Conservation (phyloP, 2,329 filamentous ascomycete species). For the Sporothrix pseudoabietina region DNA sequence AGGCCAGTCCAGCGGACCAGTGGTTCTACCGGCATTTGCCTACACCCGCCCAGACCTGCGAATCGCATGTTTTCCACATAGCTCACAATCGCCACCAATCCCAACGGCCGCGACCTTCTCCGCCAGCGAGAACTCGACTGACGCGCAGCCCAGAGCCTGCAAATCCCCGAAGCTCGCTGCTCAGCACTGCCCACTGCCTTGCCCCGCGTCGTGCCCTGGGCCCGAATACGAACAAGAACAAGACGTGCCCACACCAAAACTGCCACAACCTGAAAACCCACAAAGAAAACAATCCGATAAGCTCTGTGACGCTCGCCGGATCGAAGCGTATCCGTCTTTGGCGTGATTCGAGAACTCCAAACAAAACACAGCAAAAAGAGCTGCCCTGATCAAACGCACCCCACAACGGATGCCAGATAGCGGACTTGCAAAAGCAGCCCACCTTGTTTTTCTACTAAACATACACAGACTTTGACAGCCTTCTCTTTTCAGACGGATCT, state of each 20-base stretch:
- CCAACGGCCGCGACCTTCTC: slow-evolving; percentile 14
- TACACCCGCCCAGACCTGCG: not conserved
- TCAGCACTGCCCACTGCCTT: not conserved
- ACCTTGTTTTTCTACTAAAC: slow-evolving; percentile 20
- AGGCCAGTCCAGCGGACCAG: slow-evolving; percentile 26
- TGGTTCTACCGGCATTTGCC: slow-evolving; percentile 26
- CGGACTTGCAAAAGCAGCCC: slow-evolving; percentile 16
- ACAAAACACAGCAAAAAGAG: not conserved
- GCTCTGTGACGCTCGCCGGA: slow-evolving; percentile 20
- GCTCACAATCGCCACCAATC: slow-evolving; percentile 22
- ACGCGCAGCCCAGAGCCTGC: not conserved
- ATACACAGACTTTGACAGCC: not conserved
- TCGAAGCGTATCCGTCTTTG: slow-evolving; percentile 26
- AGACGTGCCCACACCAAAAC: slow-evolving; percentile 8
- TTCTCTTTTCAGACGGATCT: slow-evolving; percentile 10
- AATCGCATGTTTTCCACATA: slow-evolving; percentile 24
- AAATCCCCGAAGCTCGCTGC: not conserved
- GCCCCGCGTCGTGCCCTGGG: slow-evolving; percentile 7
- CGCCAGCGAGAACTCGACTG: slow-evolving; percentile 6
- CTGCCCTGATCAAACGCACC: not conserved
- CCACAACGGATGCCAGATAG: slow-evolving; percentile 10
- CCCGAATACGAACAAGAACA: slow-evolving; percentile 27
- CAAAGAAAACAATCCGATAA: not conserved
- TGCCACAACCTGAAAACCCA: not conserved
- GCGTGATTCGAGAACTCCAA: slow-evolving; percentile 24